Conservation (phyloP, 768 basidiomycete genomes). For the Trametes cubensis region DNA sequence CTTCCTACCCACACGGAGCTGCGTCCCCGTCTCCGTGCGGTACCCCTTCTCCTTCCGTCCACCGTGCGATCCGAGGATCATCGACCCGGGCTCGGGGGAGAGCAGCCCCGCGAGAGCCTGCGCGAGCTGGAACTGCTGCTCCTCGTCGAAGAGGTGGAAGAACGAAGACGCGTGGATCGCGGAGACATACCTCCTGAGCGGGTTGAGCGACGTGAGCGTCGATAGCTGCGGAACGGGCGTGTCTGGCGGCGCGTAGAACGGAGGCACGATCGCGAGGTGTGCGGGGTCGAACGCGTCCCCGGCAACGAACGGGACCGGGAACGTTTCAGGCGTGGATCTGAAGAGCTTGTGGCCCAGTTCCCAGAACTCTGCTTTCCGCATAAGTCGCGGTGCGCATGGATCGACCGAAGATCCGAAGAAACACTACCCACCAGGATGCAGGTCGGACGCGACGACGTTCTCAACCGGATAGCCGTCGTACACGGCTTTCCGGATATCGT, state of each 20-base stretch:
- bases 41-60: slow-evolving; percentile 38
- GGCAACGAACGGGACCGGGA: slow-evolving; percentile 53
- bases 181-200: slow-evolving; percentile 48
- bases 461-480: slow-evolving; percentile 43
- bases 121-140: slow-evolving; percentile 43
- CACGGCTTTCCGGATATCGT: slow-evolving; percentile 41
- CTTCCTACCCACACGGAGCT: neutral
- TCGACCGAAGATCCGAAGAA: neutral
- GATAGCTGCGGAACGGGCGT: slow-evolving; percentile 31
- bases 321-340: slow-evolving; percentile 49
- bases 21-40: neutral
- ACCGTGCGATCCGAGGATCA: slow-evolving; percentile 46
- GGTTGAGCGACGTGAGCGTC: slow-evolving; percentile 44
- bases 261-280: slow-evolving; percentile 38
- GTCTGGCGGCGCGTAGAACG: slow-evolving; percentile 19
- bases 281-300: slow-evolving; percentile 54
- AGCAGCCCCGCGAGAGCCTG: slow-evolving; percentile 44
- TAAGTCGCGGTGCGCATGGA: neutral
- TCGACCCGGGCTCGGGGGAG: slow-evolving; percentile 43
- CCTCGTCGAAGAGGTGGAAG: slow-evolving; percentile 49
- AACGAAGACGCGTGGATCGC: slow-evolving; percentile 49
- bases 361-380: slow-evolving; percentile 51
- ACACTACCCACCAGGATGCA: slow-evolving; percentile 34
- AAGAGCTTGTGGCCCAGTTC: slow-evolving; percentile 62
- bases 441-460: slow-evolving; percentile 41